Evolutionary conservation across 768 basidiomycete genomes (phyloP).

Genomic region (Amanita subjunquillea): DNA sequence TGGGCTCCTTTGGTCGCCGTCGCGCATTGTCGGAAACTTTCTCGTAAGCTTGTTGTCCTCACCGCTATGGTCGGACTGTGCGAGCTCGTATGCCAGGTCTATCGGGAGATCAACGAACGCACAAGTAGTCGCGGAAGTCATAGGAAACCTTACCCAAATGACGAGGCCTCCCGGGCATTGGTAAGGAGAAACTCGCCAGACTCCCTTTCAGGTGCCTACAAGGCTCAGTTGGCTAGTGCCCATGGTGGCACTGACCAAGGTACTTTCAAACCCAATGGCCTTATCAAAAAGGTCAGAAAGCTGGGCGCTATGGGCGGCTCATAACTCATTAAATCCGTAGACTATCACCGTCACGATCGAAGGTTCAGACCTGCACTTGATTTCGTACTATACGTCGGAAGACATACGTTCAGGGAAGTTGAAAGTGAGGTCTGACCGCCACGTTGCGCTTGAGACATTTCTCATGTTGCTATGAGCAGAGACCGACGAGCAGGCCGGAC

Average conservation of each 20-base stretch:
- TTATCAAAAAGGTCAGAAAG: conserved; percentile 66
- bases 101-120: conserved; percentile 71
- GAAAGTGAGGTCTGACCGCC: conserved; percentile 23
- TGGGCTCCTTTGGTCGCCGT: conserved; percentile 72
- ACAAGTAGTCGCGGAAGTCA: conserved; percentile 43
- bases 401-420: conserved; percentile 66
- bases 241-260: conserved; percentile 34
- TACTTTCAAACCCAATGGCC: conserved; percentile 58
- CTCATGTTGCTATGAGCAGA: conserved; percentile 20
- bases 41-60: conserved; percentile 35
- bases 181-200: conserved; percentile 31
- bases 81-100: conserved; percentile 38
- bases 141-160: conserved; percentile 40
- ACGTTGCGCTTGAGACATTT: background rate
- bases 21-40: conserved; percentile 78
- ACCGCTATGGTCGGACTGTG: background rate
- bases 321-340: conserved; percentile 24
- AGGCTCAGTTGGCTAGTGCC: conserved; percentile 19
- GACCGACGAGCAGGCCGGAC: conserved; percentile 60
- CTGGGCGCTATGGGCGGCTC: background rate
- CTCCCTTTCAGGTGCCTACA: conserved; percentile 21
- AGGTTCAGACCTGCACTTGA: conserved; percentile 71
- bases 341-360: conserved; percentile 81
- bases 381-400: conserved; percentile 76
- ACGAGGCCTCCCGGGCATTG: conserved; percentile 31